Evolutionary conservation across 2,329 filamentous ascomycete species (phyloP).

Genomic region (Xylaria sp.): DNA sequence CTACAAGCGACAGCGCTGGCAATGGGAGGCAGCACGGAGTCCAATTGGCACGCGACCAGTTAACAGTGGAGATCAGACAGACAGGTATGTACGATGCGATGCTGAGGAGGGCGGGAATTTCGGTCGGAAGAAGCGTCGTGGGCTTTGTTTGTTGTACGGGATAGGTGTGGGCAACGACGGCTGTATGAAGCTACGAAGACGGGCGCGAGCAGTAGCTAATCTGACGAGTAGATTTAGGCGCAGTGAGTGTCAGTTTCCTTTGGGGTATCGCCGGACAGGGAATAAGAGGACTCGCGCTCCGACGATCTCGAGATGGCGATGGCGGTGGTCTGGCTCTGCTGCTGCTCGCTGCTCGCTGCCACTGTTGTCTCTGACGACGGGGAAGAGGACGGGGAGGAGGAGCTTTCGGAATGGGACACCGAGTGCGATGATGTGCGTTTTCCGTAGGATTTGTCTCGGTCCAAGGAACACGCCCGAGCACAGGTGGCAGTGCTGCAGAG

Average conservation of each 20-base stretch:
- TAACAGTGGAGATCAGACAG: background rate
- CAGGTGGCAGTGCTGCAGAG: constrained; percentile 4
- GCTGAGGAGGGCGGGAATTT: background rate
- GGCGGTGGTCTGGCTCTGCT: background rate
- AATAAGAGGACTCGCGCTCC: background rate
- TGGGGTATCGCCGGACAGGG: background rate
- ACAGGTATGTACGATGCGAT: background rate
- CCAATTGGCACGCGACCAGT: constrained; percentile 14
- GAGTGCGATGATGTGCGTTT: constrained; percentile 4
- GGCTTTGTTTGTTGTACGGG: background rate
- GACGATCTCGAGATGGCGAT: background rate
- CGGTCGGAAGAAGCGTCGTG: background rate
- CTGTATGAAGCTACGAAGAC: background rate
- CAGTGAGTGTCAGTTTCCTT: constrained; percentile 1
- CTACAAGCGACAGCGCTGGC: constrained; percentile 8
- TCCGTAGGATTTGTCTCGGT: background rate
- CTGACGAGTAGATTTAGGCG: background rate
- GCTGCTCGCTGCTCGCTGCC: no score
- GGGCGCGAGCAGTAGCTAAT: background rate
- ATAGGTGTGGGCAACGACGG: background rate
- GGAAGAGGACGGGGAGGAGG: background rate
- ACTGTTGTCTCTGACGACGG: background rate
- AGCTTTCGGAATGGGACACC: background rate
- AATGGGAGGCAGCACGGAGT: constrained; percentile 3
- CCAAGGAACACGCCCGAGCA: background rate